Evolutionary conservation across 2,329 filamentous ascomycete species (phyloP), one percentile per base, ranked within the genome.

Genomic region (Elsinoe arachidis): DNA sequence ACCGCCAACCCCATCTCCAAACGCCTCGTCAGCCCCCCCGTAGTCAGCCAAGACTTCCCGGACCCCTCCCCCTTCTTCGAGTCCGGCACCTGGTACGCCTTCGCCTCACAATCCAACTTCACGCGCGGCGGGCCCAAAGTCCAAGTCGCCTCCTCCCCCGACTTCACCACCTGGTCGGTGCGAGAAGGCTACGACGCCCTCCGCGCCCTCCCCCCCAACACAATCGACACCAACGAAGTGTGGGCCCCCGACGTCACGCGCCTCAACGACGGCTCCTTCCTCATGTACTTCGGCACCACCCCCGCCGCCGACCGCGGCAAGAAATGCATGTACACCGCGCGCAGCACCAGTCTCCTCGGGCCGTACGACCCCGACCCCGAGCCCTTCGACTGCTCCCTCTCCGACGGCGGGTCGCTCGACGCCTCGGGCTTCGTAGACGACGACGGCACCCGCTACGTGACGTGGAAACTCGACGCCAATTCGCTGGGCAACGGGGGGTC

Each of bases 171-270:
- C 46, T 70, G 68, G 67, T 61, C 55, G 0, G 49, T 70, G 26
- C 51, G 57, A 35, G 56, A 63, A 6, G 61, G 55, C 41, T 55
- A 66, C 23, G 70, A 72, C 57, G 68, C 67, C 12, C 63, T 72
- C 7, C 67, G 62, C 35, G 58, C 51, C 15, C 60, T 69, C 6
- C 64, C 66, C 2, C 44, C 63, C 9, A 71, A 68, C 68, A 66
- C 61, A 38, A 53, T 62, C 30, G 15, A 57, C 35, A 59, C 58
- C 15, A 58, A 62, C 9, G 58, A 62, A 30, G 61, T 72, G 11
- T 73, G 70, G 70, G 70, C 69, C 5, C 70, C 70, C 1, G 68
- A 70, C 41, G 65, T 70, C 33, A 64, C 58, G 38, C 58, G 58
- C 6, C 59, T 62, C 47, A 60, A 56, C 21, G 59, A 64, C 39